Base-by-base conservation (phyloP, 2,329 filamentous ascomycete genomes). In the Mollisia scopiformis region DNA sequence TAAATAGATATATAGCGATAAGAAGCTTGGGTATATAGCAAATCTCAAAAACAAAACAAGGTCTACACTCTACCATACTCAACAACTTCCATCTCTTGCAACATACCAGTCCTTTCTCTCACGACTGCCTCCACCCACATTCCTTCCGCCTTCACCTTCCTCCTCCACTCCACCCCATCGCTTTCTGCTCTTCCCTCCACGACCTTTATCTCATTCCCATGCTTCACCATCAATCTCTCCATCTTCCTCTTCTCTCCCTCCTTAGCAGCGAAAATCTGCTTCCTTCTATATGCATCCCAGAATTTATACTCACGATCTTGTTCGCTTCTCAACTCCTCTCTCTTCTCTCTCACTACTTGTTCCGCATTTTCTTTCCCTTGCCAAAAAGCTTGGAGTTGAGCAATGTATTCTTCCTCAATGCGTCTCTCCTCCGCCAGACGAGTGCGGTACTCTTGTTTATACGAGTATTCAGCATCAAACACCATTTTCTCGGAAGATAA, bases 61-160 rank as follows among this genome's bases (percentile, higher is more conserved):
- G 28, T 47, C 23, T 47, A 47, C 43, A 47, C 43, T 13, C 47
- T 47, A 13, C 61, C 62, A 55, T 64, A 66, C n/a, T 61, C 57
- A n/a, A 27, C 46, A 35, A 51, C 33, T 55, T 76, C 71, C 68
- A 75, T 71, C 30, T 76, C 77, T 6, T 61, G 71, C 50, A 86
- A 70, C 64, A 84, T 68, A 37, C 70, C 73, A 30, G 67, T 69
- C 11, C 82, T 75, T 69, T 84, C 82, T 6, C 75, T 69, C 5
- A 78, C 63, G 3, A 84, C 78, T 43, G 76, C 74, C 35, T 74
- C 72, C 25, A 79, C 70, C 83, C 84, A 86, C 58, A 71, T 74
- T 59, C 75, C 70, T 73, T 85, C 82, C 0, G 79, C 80, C 6
- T 65, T 66, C 51, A 75, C 74, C 53, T 74, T 76, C 55, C 66